Percentiles rank a stretch among this genome's conserved stretches.
Conservation (phyloP, 2,329 filamentous ascomycete species). For the Penicillium sp. region DNA sequence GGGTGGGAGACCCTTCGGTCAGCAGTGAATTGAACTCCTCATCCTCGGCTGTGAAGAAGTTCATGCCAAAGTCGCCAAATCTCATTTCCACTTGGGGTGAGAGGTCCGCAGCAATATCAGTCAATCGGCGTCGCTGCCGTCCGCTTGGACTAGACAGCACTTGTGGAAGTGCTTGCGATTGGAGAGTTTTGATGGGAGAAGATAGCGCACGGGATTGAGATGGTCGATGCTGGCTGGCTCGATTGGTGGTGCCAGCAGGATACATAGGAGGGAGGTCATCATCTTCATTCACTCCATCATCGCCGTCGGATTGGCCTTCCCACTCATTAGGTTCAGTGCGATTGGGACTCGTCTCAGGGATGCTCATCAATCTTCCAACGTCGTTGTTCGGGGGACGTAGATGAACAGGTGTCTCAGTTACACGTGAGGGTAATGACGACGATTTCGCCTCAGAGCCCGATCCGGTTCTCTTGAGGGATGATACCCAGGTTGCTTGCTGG, state of each 20-base stretch:
- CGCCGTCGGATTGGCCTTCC: conserved; percentile 22
- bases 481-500: conserved; percentile 3
- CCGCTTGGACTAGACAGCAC: conserved; percentile 40
- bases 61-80: conserved; percentile 33
- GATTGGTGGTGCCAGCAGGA: conserved; percentile 13
- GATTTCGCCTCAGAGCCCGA: conserved; percentile 24
- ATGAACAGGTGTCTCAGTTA: conserved; percentile 40
- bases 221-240: conserved; percentile 19
- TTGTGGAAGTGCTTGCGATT: conserved; percentile 21
- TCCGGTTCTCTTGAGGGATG: conserved; percentile 8
- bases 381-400: conserved; percentile 22
- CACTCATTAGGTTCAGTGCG: conserved; percentile 23
- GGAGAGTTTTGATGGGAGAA: conserved; percentile 24
- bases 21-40: conserved; percentile 34
- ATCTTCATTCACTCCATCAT: conserved; percentile 32
- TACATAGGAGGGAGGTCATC: conserved; percentile 36
- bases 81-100: conserved; percentile 36
- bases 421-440: conserved; percentile 38
- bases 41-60: conserved; percentile 40
- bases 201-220: conserved; percentile 20
- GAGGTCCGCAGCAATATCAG: conserved; percentile 42
- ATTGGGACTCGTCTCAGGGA: conserved; percentile 39
- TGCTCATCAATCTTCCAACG: conserved; percentile 31
- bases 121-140: conserved; percentile 35
- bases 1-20: conserved; percentile 31